Conservation (phyloP, 495 filamentous ascomycete genomes). For the Aspergillus taichungensis region DNA sequence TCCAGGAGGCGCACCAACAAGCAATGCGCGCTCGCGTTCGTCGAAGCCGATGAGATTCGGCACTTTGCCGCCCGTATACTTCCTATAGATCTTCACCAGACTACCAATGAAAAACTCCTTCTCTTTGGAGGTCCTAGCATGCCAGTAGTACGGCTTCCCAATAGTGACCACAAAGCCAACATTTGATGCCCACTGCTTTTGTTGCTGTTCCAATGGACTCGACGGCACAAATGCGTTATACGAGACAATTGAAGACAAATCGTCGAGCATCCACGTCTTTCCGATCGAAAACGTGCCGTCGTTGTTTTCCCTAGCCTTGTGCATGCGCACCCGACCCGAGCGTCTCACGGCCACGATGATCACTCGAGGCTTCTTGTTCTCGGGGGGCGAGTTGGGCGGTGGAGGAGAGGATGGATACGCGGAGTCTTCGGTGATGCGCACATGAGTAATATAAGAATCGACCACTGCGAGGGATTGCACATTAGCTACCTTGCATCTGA, state of each 20-base stretch:
- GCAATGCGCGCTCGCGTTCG: constrained; percentile 61
- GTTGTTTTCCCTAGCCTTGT: constrained; percentile 91
- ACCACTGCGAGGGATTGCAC: constrained; percentile 43
- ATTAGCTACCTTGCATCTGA: not conserved
- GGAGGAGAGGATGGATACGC: constrained; percentile 77
- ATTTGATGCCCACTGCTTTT: constrained; percentile 67
- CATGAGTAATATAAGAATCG: constrained; percentile 97
- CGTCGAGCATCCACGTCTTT: constrained; percentile 94
- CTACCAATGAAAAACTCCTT: constrained; percentile 98
- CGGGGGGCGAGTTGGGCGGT: constrained; percentile 57
- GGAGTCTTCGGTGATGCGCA: constrained; percentile 78
- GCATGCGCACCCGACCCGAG: constrained; percentile 86
- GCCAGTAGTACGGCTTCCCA: constrained; percentile 95
- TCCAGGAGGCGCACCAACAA: constrained; percentile 42
- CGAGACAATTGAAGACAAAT: constrained; percentile 71
- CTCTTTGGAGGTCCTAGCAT: constrained; percentile 81
- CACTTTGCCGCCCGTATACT: constrained; percentile 82
- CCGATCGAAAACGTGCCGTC: constrained; percentile 95
- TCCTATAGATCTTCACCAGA: constrained; percentile 87
- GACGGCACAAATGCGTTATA: constrained; percentile 48
- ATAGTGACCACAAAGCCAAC: constrained; percentile 84
- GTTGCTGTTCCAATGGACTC: constrained; percentile 50
- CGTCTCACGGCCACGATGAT: constrained; percentile 89
- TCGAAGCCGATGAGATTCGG: constrained; percentile 79
- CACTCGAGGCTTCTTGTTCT: constrained; percentile 78